Percentiles rank a stretch among this genome's conserved stretches.
Conservation (phyloP, 1,284 basidiomycete genomes). For the Gomphus sp. region DNA sequence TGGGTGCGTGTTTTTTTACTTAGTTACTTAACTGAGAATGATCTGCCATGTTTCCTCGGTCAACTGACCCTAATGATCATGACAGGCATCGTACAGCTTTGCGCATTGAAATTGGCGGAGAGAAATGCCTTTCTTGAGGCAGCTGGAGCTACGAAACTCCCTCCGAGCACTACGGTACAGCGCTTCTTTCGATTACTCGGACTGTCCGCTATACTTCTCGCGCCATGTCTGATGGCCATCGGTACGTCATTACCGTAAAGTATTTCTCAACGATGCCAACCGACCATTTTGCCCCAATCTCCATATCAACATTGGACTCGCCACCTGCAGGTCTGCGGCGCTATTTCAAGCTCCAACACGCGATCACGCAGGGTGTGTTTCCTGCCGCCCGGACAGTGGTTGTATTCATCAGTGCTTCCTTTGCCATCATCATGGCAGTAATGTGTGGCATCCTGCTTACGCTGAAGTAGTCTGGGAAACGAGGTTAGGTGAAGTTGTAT, state of each 20-base stretch:
- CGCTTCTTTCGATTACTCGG: constrained; percentile 46
- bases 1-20: constrained; percentile 16
- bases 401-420: constrained; percentile 31
- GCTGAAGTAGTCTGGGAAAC: constrained; percentile 14
- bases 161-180: constrained; percentile 17
- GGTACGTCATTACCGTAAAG: constrained; percentile 25
- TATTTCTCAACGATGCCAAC: not conserved
- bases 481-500: not conserved
- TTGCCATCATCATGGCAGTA: constrained; percentile 32
- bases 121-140: not conserved
- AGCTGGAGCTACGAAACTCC: not conserved
- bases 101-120: not conserved
- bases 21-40: not conserved
- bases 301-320: not conserved
- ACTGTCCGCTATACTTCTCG: constrained; percentile 37
- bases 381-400: constrained; percentile 43
- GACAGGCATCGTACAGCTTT: not conserved
- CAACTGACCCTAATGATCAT: not conserved
- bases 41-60: too few relatives aligned
- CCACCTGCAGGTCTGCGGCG: constrained; percentile 36
- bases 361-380: constrained; percentile 44
- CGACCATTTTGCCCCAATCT: not conserved
- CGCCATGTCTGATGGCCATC: constrained; percentile 38
- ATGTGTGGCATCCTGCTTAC: not conserved
- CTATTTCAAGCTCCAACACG: constrained; percentile 46